Percentiles rank a stretch among this genome's conserved stretches.
phyloP scores from a whole-genome alignment of 257 asterid genomes.

The Schizonepeta tenuifolia region DNA sequence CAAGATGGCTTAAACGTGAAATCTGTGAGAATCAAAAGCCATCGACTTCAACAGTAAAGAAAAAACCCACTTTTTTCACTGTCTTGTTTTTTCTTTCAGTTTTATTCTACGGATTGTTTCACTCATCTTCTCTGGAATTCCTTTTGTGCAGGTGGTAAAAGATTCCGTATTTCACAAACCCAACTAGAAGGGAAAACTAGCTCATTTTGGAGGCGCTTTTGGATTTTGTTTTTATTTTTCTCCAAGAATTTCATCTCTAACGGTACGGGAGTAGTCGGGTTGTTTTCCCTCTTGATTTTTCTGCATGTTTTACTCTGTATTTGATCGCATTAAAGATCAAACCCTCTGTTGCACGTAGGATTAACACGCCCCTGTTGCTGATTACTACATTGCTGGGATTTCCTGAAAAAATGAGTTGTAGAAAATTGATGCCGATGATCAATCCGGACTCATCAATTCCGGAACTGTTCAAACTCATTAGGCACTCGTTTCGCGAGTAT shows the following conservation, averaged over 20 bases:
- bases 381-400: not conserved
- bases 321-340: not conserved
- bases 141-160: not conserved
- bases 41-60: too few species aligned
- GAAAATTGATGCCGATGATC: not conserved
- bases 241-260: not conserved
- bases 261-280: not conserved
- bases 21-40: too few species aligned
- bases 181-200: not conserved
- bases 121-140: not conserved
- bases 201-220: too few species aligned
- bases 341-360: not conserved
- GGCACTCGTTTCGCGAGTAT: constrained; percentile 30
- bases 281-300: not conserved
- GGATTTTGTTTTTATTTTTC: not conserved
- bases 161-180: not conserved
- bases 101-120: not conserved
- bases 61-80: not conserved
- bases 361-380: not conserved
- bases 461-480: constrained; percentile 34
- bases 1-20: too few species aligned
- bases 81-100: not conserved
- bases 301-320: not conserved
- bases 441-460: constrained; percentile 29
- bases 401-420: not conserved